Evolutionary conservation across 2,329 filamentous ascomycete genomes (phyloP).

Genomic region (Sclerotiophoma versabilis): DNA sequence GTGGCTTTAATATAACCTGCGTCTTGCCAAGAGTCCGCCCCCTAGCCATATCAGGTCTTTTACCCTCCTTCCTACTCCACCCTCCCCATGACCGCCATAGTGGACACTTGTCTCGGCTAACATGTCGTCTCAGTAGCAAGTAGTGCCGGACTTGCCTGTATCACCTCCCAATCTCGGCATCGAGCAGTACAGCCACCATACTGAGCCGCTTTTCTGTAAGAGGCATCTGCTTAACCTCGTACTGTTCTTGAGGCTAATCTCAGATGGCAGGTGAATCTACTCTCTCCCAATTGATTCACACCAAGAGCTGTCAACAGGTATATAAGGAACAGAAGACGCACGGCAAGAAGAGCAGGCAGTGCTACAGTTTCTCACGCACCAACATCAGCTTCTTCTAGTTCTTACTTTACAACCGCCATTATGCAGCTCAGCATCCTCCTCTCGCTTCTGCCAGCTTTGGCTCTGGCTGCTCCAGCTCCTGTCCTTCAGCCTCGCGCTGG

Average conservation of each 20-base stretch:
- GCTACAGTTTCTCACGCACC: conserved; percentile 33
- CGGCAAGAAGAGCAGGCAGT: conserved; percentile 33
- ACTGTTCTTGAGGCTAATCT: conserved; percentile 29
- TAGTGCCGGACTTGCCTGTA: conserved; percentile 35
- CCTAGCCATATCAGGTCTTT: conserved; percentile 25
- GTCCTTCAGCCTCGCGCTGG: conserved; percentile 49
- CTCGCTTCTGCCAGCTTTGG: conserved; percentile 46
- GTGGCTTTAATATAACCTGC: conserved; percentile 38
- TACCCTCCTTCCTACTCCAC: conserved; percentile 20
- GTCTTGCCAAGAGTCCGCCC: conserved; percentile 36
- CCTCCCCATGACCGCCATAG: conserved; percentile 22
- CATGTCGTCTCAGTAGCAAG: conserved; percentile 28
- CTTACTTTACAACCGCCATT: conserved; percentile 34
- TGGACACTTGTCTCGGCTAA: conserved; percentile 30
- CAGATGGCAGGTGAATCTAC: conserved; percentile 41
- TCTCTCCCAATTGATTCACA: conserved; percentile 18
- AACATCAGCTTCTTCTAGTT: conserved; percentile 19
- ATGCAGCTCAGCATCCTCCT: conserved; percentile 52
- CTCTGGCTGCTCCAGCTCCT: conserved; percentile 48
- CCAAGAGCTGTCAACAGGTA: conserved; percentile 25
- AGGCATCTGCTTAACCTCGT: conserved; percentile 25
- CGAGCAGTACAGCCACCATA: conserved; percentile 35
- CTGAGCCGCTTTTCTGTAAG: conserved; percentile 30
- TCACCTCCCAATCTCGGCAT: conserved; percentile 42
- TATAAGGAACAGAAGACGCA: conserved; percentile 37